Conservation (phyloP, 1,284 basidiomycete species). For the Hymenochaete sp. region DNA sequence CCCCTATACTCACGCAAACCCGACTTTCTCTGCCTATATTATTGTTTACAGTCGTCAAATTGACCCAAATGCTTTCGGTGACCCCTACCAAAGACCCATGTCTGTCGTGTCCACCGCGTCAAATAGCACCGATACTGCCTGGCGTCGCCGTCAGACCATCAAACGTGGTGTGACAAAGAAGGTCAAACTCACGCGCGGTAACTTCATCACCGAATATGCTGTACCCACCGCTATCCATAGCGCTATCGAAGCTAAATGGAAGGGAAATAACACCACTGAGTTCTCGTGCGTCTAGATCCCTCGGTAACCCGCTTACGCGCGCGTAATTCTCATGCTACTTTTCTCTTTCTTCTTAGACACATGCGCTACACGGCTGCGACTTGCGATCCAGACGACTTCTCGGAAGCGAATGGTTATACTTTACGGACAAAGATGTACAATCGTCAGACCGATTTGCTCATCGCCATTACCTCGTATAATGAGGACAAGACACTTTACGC, state of each 20-base stretch:
- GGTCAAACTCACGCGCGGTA: slow-evolving; percentile 86
- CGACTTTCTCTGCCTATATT: slow-evolving; percentile 9
- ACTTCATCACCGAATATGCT: slow-evolving; percentile 87
- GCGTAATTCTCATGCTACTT: neutral
- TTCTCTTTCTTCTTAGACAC: slow-evolving; percentile 42
- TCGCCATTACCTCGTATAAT: slow-evolving; percentile 85
- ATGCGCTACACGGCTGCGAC: slow-evolving; percentile 93
- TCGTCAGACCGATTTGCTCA: slow-evolving; percentile 87
- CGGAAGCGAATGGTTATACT: slow-evolving; percentile 71
- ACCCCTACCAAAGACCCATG: slow-evolving; percentile 55
- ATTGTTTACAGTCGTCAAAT: slow-evolving; percentile 34
- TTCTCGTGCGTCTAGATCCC: slow-evolving; percentile 59
- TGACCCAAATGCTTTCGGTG: slow-evolving; percentile 56
- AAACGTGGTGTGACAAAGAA: slow-evolving; percentile 88
- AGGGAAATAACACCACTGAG: slow-evolving; percentile 63
- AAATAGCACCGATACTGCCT: slow-evolving; percentile 63
- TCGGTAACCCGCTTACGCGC: neutral
- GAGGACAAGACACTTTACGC: slow-evolving; percentile 93
- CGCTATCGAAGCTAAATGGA: slow-evolving; percentile 79
- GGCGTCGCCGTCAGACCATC: slow-evolving; percentile 85
- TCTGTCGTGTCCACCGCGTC: slow-evolving; percentile 59
- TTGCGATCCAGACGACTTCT: slow-evolving; percentile 91
- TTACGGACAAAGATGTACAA: slow-evolving; percentile 81
- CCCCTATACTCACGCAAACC: too few relatives aligned
- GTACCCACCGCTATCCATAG: slow-evolving; percentile 83